Base-by-base conservation (phyloP, 805 yeast genomes). In the Diddensiella caesifluorescens region DNA sequence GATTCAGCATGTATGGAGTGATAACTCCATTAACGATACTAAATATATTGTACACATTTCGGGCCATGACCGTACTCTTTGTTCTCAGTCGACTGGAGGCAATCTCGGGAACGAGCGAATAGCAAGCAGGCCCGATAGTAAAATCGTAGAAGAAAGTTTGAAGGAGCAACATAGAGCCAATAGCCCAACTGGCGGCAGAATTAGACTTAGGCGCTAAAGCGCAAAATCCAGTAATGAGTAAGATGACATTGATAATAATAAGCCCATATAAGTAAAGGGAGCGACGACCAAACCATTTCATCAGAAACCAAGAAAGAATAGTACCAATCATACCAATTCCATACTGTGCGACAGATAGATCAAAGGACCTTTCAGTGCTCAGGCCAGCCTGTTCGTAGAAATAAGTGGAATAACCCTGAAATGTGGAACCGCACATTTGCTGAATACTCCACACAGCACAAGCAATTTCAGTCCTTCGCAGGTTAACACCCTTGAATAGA, bases 391-490 rank as follows among this genome's bases (percentile, higher is more conserved):
- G 47, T 28, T 50, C 52, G 30, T 42, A 41, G 38, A 50, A 47
- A 35, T 49, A 50, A 12, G 50, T 36, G 13, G 47, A 39, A 22
- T 38, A 33, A n/a, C 45, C 42, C 33, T 30, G 36, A 30, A 42
- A 39, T 3, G 42, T 16, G 7, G 44, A 22, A 9, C 46, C 49
- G 19, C 45, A 35, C 13, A 38, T 33, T 15, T 34, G 63, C 55
- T 74, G 80, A 34, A 65, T 60, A 32, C 70, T 47, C 73, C 74
- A 74, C 3, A 65, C 63, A 22, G 65, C 32, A 23, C 69, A 55
- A 4, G 75, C 67, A 29, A 75, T 59, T 55, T 72, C 69, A 1
- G 82, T 76, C 60, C 81, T 63, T 53, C 80, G 63, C 4, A 62
- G 49, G 55, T 73, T 67, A 4, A 50, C 46, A 4, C 74, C 74